Percentiles rank a stretch among this genome's conserved stretches.
These are phyloP conservation scores for Salmacisia buchloeana DNA, from an alignment of 1,284 basidiomycete genomes.

Conservation along the genomic window DNA sequence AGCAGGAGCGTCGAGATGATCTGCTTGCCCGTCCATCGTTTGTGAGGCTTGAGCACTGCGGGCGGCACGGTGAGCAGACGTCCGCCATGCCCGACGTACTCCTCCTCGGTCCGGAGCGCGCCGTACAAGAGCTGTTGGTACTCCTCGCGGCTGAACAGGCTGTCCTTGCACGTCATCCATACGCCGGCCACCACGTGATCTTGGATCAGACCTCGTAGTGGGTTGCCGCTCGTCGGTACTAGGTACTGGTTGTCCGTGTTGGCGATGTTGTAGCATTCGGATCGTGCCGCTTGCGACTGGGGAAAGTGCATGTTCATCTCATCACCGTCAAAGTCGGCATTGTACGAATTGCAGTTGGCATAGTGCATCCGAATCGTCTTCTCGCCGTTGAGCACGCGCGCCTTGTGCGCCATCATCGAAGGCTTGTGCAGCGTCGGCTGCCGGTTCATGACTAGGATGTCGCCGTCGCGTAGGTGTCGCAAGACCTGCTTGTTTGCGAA, in stretches of 20 bases:
- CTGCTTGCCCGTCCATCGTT: slow-evolving; percentile 97
- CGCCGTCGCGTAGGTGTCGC: slow-evolving; percentile 88
- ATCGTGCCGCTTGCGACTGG: slow-evolving; percentile 86
- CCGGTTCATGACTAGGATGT: slow-evolving; percentile 91
- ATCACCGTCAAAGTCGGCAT: slow-evolving; percentile 99
- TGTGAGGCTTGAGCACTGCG: slow-evolving; percentile 80
- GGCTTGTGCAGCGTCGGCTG: slow-evolving; percentile 99
- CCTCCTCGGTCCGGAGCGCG: slow-evolving; percentile 81
- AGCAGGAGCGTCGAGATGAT: slow-evolving; percentile 61
- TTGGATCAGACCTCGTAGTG: slow-evolving; percentile 94
- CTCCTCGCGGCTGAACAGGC: slow-evolving; percentile 90
- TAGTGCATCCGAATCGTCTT: slow-evolving; percentile 99
- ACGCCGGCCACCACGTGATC: slow-evolving; percentile 98
- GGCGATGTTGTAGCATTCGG: slow-evolving; percentile 70
- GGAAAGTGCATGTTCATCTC: slow-evolving; percentile 99
- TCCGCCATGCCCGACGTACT: slow-evolving; percentile 60
- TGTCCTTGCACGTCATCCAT: slow-evolving; percentile 96
- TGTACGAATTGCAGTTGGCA: slow-evolving; percentile 99
- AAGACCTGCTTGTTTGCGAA: slow-evolving; percentile 92
- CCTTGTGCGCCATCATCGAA: slow-evolving; percentile 99
- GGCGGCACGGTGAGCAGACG: slow-evolving; percentile 80
- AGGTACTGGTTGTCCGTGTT: slow-evolving; percentile 99
- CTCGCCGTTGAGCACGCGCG: slow-evolving; percentile 85
- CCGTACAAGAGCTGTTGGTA: slow-evolving; percentile 97
- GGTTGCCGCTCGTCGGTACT: slow-evolving; percentile 95